Percentiles rank a stretch among this genome's conserved stretches.
phyloP scores from a whole-genome alignment of 768 basidiomycete species.

The Tylopilus balloui region DNA sequence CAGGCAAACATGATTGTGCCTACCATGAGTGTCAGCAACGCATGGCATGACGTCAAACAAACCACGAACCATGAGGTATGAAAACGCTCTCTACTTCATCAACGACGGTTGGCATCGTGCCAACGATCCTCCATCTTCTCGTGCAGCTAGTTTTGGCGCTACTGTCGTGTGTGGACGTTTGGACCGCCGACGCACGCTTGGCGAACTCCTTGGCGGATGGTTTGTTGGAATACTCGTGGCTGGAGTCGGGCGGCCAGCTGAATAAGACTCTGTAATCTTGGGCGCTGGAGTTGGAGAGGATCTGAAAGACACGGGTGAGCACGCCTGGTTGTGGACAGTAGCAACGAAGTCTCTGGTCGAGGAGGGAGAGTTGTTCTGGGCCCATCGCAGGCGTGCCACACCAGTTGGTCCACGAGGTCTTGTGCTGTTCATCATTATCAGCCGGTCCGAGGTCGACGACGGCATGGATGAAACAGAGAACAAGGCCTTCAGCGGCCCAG shows the following conservation, averaged over 20 bases:
- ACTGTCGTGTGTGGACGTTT: slow-evolving; percentile 47
- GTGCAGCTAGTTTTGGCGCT: slow-evolving; percentile 86
- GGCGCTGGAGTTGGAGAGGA: slow-evolving; percentile 51
- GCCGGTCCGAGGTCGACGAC: slow-evolving; percentile 61
- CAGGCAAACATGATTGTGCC: slow-evolving; percentile 40
- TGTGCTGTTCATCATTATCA: slow-evolving; percentile 73
- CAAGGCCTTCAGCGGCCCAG: slow-evolving; percentile 81
- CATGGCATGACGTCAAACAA: slow-evolving; percentile 36
- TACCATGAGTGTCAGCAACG: slow-evolving; percentile 22
- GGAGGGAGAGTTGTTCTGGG: slow-evolving; percentile 51
- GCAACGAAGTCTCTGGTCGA: slow-evolving; percentile 55
- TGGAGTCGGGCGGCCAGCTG: slow-evolving; percentile 71
- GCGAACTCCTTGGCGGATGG: slow-evolving; percentile 44
- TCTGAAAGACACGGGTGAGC: slow-evolving; percentile 72
- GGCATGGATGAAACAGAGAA: slow-evolving; percentile 86
- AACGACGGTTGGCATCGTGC: slow-evolving; percentile 54
- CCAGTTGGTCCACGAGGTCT: slow-evolving; percentile 84
- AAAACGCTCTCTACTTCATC: slow-evolving; percentile 81
- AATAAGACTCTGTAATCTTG: slow-evolving; percentile 55
- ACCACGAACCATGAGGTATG: slow-evolving; percentile 76
- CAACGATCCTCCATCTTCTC: slow-evolving; percentile 72
- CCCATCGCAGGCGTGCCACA: slow-evolving; percentile 72
- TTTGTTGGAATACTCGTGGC: slow-evolving; percentile 37
- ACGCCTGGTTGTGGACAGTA: slow-evolving; percentile 48
- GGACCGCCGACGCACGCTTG: slow-evolving; percentile 64